Evolutionary conservation across 257 asterid genomes (phyloP).

Genomic region (Solanum etuberosum): DNA sequence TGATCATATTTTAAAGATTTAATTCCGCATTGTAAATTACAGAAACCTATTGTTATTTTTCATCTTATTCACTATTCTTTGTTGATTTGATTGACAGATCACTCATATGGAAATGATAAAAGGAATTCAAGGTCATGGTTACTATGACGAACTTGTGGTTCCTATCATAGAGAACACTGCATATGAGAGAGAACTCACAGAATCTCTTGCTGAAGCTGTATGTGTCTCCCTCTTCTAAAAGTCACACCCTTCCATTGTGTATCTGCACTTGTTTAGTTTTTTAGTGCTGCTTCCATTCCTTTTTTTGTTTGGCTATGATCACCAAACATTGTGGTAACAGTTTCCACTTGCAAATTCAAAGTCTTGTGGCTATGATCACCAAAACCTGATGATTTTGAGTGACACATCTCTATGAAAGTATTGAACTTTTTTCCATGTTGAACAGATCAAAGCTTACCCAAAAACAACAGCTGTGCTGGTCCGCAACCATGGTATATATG

Average conservation of each 20-base stretch:
- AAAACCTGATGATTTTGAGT: neutral
- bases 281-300: neutral
- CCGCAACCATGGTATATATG: conserved; percentile 80
- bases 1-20: neutral
- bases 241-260: neutral
- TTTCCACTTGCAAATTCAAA: neutral
- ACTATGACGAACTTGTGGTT: conserved; percentile 82
- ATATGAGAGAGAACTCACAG: conserved; percentile 88
- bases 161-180: conserved; percentile 97
- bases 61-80: neutral
- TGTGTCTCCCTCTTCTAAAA: neutral
- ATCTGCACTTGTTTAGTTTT: neutral
- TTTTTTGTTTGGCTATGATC: neutral
- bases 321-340: neutral
- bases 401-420: neutral
- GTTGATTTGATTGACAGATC: conserved; percentile 31
- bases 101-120: conserved; percentile 99
- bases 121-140: conserved; percentile 95
- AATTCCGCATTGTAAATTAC: neutral
- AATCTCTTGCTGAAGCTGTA: conserved; percentile 88
- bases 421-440: neutral
- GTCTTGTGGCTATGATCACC: neutral
- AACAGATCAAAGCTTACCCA: conserved; percentile 80
- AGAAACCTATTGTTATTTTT: neutral
- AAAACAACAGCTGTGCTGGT: conserved; percentile 91